A percentile compares a stretch with the other conserved stretches of the same genome.
Evolutionary conservation across 306 rosid species (phyloP).

Genomic region (Ormosia emarginata): DNA sequence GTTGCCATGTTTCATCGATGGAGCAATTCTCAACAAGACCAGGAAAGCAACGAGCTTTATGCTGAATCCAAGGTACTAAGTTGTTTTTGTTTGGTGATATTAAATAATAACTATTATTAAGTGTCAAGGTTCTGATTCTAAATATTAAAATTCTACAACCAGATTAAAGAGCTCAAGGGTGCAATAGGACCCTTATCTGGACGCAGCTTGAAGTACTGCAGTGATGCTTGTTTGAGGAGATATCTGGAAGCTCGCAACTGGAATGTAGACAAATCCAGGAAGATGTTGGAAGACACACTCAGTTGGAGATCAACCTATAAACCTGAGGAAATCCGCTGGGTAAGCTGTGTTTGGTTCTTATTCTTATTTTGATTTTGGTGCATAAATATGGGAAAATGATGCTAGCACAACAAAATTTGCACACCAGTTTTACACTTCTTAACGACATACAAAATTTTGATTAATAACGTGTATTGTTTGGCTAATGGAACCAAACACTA

Average conservation of each 20-base stretch:
- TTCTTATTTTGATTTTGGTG: neutral
- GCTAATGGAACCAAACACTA: neutral
- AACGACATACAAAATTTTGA: neutral
- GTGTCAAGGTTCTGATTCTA: neutral
- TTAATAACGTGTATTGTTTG: neutral
- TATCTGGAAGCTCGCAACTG: slow-evolving; percentile 82
- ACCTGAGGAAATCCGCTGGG: slow-evolving; percentile 95
- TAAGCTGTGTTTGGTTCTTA: slow-evolving; percentile 44
- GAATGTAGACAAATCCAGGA: slow-evolving; percentile 74
- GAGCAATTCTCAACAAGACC: slow-evolving; percentile 32
- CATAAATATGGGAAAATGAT: neutral
- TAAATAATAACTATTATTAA: neutral
- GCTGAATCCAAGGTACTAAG: slow-evolving; percentile 36
- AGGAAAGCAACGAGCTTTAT: slow-evolving; percentile 23
- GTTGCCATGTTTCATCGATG: slow-evolving; percentile 36
- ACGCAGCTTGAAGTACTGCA: slow-evolving; percentile 58
- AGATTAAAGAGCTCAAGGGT: slow-evolving; percentile 65
- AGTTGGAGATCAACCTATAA: slow-evolving; percentile 70
- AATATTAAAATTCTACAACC: slow-evolving; percentile 1
- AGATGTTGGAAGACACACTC: slow-evolving; percentile 75
- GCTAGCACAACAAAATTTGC: neutral
- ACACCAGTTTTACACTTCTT: neutral
- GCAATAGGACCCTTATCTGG: slow-evolving; percentile 73
- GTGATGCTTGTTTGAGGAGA: slow-evolving; percentile 66
- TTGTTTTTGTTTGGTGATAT: slow-evolving; percentile 6